Percentiles rank a stretch among this genome's conserved stretches.
These are phyloP conservation scores for Moesziomyces parantarcticus DNA, from an alignment of 1,284 basidiomycete genomes.

Conservation along the genomic window DNA sequence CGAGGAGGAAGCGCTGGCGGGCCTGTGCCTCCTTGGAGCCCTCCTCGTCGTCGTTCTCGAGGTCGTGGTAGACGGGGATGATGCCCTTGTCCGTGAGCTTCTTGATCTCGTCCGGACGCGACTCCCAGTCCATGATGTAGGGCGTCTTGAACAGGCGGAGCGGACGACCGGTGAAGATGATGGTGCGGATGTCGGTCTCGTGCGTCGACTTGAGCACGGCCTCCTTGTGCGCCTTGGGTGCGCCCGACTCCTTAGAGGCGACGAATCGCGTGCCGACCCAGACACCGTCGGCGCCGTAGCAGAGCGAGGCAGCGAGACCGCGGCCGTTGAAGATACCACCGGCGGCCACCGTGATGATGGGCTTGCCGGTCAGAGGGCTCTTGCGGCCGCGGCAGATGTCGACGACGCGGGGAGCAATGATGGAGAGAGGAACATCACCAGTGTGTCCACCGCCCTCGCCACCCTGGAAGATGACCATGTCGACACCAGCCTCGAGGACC, in stretches of 20 bases:
- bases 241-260: conserved; percentile 70
- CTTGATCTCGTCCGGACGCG: conserved; percentile 63
- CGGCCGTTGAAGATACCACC: conserved; percentile 61
- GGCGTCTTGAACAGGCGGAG: conserved; percentile 72
- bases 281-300: conserved; percentile 57
- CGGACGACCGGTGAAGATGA: conserved; percentile 76
- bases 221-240: conserved; percentile 62
- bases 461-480: conserved; percentile 65
- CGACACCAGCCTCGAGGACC: conserved; percentile 57
- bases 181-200: conserved; percentile 60
- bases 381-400: conserved; percentile 58
- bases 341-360: conserved; percentile 57
- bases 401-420: conserved; percentile 58
- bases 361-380: conserved; percentile 59
- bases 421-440: conserved; percentile 58
- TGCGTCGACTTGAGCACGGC: conserved; percentile 60
- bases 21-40: conserved; percentile 53
- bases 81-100: conserved; percentile 57
- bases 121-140: conserved; percentile 62
- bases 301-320: conserved; percentile 57
- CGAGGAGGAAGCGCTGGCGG: conserved; percentile 55
- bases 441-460: conserved; percentile 65
- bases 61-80: conserved; percentile 60
- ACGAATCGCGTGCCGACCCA: conserved; percentile 83
- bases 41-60: conserved; percentile 62